These are phyloP conservation scores for Misopates orontium DNA, from an alignment of 257 asterid genomes.

Conservation along the genomic window DNA sequence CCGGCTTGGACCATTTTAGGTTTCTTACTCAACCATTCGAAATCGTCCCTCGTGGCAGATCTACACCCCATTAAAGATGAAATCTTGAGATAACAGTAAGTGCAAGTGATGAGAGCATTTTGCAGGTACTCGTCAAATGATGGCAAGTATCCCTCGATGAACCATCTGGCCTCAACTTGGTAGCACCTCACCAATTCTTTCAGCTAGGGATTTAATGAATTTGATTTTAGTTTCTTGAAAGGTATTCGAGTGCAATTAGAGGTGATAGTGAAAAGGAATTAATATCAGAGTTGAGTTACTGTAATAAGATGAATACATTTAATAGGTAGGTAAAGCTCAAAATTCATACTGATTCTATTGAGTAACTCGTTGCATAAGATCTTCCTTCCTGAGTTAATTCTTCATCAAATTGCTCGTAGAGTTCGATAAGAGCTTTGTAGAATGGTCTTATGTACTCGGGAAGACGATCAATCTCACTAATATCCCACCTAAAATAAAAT, in stretches of 20 bases:
- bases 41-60: background rate
- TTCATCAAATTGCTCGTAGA: constrained; percentile 13
- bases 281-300: too few relatives aligned
- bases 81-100: background rate
- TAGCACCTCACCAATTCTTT: constrained; percentile 24
- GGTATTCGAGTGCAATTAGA: too few relatives aligned
- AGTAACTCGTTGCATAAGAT: constrained; percentile 15
- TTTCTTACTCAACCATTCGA: constrained; percentile 4
- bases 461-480: constrained; percentile 14
- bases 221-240: too few relatives aligned
- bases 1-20: constrained; percentile 16
- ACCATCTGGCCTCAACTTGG: constrained; percentile 26
- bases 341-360: constrained; percentile 9
- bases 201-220: background rate
- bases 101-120: constrained; percentile 16
- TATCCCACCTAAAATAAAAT: constrained; percentile 29
- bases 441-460: constrained; percentile 11
- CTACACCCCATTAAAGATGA: constrained; percentile 3
- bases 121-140: constrained; percentile 13
- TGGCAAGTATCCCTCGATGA: constrained; percentile 25
- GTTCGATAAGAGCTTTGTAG: constrained; percentile 16
- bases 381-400: constrained; percentile 23
- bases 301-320: background rate
- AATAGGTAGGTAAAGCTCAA: background rate
- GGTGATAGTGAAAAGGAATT: too few relatives aligned